phyloP scores from a whole-genome alignment of 768 basidiomycete genomes.

The Suillus variegatus region DNA sequence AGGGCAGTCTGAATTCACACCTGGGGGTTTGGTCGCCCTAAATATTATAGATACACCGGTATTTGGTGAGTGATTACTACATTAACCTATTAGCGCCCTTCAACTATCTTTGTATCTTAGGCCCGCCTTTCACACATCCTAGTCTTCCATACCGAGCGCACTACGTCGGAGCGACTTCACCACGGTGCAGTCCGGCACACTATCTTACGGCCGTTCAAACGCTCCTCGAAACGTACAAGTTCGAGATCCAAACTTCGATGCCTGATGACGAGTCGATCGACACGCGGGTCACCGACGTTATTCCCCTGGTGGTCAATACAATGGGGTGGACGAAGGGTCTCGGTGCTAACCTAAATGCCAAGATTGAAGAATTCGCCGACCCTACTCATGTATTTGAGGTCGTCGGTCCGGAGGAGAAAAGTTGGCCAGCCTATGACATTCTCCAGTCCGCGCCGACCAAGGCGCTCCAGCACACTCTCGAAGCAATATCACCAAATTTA shows the following conservation, averaged over 20 bases:
- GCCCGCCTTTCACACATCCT: slow-evolving; percentile 88
- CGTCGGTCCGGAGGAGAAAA: slow-evolving; percentile 21
- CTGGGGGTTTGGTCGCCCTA: slow-evolving; percentile 82
- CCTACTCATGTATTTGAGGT: slow-evolving; percentile 42
- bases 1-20: slow-evolving; percentile 93
- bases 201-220: slow-evolving; percentile 74
- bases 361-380: slow-evolving; percentile 66
- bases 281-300: slow-evolving; percentile 49
- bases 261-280: slow-evolving; percentile 32
- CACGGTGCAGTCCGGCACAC: slow-evolving; percentile 70
- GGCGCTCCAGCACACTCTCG: slow-evolving; percentile 25
- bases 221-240: slow-evolving; percentile 64
- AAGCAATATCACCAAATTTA: slow-evolving; percentile 44
- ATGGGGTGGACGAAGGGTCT: slow-evolving; percentile 98
- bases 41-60: slow-evolving; percentile 66
- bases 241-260: slow-evolving; percentile 57
- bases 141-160: slow-evolving; percentile 72
- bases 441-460: slow-evolving; percentile 5
- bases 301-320: slow-evolving; percentile 91
- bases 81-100: not conserved
- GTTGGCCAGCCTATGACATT: slow-evolving; percentile 21
- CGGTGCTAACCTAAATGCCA: slow-evolving; percentile 73
- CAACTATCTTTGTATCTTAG: slow-evolving; percentile 38
- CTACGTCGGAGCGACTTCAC: slow-evolving; percentile 79
- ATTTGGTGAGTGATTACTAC: slow-evolving; percentile 54